Percentiles rank a stretch among this genome's conserved stretches.
Evolutionary conservation across 345 rosid species (phyloP).

Genomic region (Microcos paniculata): DNA sequence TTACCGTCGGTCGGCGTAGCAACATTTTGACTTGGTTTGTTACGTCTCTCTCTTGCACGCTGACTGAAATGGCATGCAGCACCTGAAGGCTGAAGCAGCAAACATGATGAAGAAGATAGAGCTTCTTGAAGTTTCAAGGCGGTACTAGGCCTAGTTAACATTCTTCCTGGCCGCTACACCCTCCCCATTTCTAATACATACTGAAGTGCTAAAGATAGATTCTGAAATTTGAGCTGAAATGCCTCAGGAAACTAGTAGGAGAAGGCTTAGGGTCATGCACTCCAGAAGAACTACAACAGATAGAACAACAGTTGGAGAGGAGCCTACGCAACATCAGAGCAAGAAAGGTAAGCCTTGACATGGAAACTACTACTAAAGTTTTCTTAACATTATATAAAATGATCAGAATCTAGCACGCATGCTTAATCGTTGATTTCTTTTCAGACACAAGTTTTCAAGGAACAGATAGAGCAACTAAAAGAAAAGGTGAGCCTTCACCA

Average conservation of each 20-base stretch:
- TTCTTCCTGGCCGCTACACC: background rate
- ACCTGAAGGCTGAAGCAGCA: constrained; percentile 70
- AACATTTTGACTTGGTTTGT: background rate
- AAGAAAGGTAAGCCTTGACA: constrained; percentile 40
- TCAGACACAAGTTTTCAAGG: constrained; percentile 75
- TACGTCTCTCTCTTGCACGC: background rate
- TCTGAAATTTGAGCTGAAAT: constrained; percentile 8
- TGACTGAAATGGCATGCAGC: constrained; percentile 52
- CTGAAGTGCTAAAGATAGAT: background rate
- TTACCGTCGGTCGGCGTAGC: too few species aligned
- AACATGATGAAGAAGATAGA: constrained; percentile 77
- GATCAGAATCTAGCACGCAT: background rate
- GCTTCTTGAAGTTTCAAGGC: constrained; percentile 67
- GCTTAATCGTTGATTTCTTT: background rate
- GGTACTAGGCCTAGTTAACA: constrained; percentile 36
- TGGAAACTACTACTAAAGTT: background rate
- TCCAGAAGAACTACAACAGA: constrained; percentile 56
- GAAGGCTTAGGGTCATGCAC: constrained; percentile 52
- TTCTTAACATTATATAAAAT: background rate
- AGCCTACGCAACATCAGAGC: constrained; percentile 57
- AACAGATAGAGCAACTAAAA: constrained; percentile 58
- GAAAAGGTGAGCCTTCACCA: constrained; percentile 50
- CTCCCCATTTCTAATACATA: background rate
- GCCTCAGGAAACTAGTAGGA: constrained; percentile 55
- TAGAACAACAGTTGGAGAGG: constrained; percentile 58